Evolutionary conservation across 306 rosid species (phyloP), one percentile per base, ranked within the genome.

Genomic region (Ormosia emarginata): DNA sequence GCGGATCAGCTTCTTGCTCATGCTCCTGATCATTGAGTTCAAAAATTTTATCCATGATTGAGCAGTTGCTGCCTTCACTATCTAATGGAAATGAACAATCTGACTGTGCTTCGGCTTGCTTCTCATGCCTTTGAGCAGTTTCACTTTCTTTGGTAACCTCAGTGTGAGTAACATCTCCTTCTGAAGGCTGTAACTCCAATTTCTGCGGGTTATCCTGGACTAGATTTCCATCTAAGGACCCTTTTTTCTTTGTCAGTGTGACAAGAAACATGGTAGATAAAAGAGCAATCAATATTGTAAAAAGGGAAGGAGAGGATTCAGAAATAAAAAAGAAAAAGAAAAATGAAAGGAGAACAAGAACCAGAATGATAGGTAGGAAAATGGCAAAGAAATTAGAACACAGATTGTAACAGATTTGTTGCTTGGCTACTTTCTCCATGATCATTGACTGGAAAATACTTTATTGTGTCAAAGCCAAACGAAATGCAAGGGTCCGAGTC

Each of bases 351-450:
- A 87, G 82, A 82, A 82, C 79, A 73, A 87, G 69, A 69, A 86
- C 74, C 50, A 85, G 50, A 53, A 64, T 68, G 18, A 55, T 4
- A 18, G 78, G 44, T n/a, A 86, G 72, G n/a, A 81, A 67, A 15
- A 58, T 69, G 56, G 55, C 58, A 24, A 24, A 24, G 6, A 80
- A 80, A 44, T 62, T 17, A 40, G 81, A 85, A 49, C 61, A 24
- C 13, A 78, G 40, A 10, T 81, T 80, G 75, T 49, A 57, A 81
- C 41, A 67, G 53, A 56, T 62, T 14, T 71, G 74, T 52, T 72
- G 84, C 75, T 78, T 58, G 63, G 81, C 70, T 76, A 71, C 61
- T 82, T 83, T 81, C 52, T 82, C 88, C 97, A 92, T 89, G 15
- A 36, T 67, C 81, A 72, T 47, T 55, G 47, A 32, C 79, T 36